Evolutionary conservation across 305 asterid genomes (phyloP).

Genomic region (Fraxinus latifolia): DNA sequence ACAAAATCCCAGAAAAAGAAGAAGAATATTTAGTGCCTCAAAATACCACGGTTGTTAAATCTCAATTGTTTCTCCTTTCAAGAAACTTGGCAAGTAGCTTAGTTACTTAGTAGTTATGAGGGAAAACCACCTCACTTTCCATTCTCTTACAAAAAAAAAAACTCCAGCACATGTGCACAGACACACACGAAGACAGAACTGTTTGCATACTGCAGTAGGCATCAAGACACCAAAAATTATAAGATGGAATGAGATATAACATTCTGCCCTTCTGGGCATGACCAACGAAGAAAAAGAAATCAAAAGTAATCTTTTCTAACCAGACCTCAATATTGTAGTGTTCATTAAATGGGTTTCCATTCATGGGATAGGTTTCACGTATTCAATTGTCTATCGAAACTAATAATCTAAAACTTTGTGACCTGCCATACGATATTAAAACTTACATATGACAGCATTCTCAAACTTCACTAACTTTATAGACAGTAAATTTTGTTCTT

Average conservation of each 20-base stretch:
- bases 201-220: not conserved
- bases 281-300: not conserved
- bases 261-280: not conserved
- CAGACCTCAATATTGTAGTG: not conserved
- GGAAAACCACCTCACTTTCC: not conserved
- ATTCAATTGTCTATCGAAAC: not conserved
- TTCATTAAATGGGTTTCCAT: not conserved
- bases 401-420: not conserved
- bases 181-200: not conserved
- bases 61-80: not conserved
- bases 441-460: not conserved
- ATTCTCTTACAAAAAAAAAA: not conserved
- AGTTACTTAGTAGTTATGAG: not conserved
- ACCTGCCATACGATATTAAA: conserved; percentile 3
- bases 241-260: not conserved
- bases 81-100: not conserved
- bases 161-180: not conserved
- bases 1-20: not conserved
- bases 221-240: not conserved
- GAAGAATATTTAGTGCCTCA: not conserved
- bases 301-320: not conserved
- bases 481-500: not conserved
- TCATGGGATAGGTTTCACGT: not conserved
- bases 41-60: not conserved
- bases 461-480: conserved; percentile 3